These are phyloP conservation scores for Panus rudis DNA, from an alignment of 768 basidiomycete species.

Conservation along the genomic window DNA sequence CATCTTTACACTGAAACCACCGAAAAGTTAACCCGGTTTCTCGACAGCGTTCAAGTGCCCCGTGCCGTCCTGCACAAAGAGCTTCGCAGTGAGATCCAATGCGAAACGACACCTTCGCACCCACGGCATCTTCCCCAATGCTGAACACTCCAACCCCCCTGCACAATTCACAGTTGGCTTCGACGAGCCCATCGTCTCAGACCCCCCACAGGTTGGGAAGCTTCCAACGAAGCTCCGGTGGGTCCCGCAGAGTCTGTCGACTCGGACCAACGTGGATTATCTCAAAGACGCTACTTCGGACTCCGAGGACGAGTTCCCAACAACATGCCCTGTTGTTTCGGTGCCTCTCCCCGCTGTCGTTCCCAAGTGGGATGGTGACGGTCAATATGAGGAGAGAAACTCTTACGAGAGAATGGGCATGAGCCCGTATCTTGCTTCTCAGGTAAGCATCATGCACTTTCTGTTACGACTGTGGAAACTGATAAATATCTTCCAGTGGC, in stretches of 20 bases:
- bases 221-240: conserved; percentile 32
- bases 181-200: conserved; percentile 38
- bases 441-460: conserved; percentile 16
- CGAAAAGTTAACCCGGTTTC: not conserved
- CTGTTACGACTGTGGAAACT: not conserved
- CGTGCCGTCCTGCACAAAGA: conserved; percentile 54
- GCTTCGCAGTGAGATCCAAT: conserved; percentile 75
- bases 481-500: conserved; percentile 21
- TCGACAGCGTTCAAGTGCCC: conserved; percentile 39
- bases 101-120: conserved; percentile 75
- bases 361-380: conserved; percentile 21
- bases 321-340: conserved; percentile 28
- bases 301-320: conserved; percentile 23
- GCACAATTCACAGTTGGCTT: conserved; percentile 34
- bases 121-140: conserved; percentile 46
- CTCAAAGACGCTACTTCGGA: conserved; percentile 20
- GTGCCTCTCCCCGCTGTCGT: conserved; percentile 29
- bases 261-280: conserved; percentile 25
- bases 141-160: conserved; percentile 19
- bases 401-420: conserved; percentile 23
- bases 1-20: no score
- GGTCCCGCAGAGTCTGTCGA: conserved; percentile 33
- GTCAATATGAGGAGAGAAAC: conserved; percentile 27
- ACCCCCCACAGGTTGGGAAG: conserved; percentile 33
- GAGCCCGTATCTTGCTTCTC: conserved; percentile 29